Conservation (phyloP, 148 eudicot genomes). For the Selenicereus undatus region DNA sequence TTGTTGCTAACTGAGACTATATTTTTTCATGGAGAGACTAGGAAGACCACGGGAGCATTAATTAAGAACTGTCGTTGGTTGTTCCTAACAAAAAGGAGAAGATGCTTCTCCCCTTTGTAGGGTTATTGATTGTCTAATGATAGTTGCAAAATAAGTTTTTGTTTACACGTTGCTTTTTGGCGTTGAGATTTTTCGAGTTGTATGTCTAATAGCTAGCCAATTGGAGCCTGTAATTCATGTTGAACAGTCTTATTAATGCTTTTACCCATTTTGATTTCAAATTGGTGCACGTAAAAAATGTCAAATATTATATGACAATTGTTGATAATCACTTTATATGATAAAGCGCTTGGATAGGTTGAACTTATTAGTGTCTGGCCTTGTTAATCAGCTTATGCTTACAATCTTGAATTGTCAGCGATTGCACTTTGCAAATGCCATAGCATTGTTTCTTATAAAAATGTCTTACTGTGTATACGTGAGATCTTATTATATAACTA, state of each 20-base stretch:
- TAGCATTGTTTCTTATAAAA: no score
- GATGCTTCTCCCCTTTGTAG: not conserved
- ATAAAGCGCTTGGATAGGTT: not conserved
- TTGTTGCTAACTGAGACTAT: not conserved
- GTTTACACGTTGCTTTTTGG: conserved; percentile 1
- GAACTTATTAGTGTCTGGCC: no score
- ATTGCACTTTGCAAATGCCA: no score
- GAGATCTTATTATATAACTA: no score
- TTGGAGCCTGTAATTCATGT: not conserved
- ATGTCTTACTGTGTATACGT: no score
- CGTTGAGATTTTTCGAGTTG: not conserved
- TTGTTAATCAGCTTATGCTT: no score
- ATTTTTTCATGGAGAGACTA: not conserved
- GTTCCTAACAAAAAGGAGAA: not conserved
- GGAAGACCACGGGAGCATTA: not conserved
- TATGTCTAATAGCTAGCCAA: conserved; percentile 4
- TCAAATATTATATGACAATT: not conserved
- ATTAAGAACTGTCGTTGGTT: not conserved
- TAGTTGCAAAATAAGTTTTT: not conserved
- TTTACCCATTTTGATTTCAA: not conserved
- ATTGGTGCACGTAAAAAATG: not conserved
- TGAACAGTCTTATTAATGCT: not conserved
- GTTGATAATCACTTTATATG: not conserved
- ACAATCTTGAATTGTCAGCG: no score
- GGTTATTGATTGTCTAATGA: not conserved